Conservation (phyloP, 2,329 filamentous ascomycete species). For the Fusarium albidum region DNA sequence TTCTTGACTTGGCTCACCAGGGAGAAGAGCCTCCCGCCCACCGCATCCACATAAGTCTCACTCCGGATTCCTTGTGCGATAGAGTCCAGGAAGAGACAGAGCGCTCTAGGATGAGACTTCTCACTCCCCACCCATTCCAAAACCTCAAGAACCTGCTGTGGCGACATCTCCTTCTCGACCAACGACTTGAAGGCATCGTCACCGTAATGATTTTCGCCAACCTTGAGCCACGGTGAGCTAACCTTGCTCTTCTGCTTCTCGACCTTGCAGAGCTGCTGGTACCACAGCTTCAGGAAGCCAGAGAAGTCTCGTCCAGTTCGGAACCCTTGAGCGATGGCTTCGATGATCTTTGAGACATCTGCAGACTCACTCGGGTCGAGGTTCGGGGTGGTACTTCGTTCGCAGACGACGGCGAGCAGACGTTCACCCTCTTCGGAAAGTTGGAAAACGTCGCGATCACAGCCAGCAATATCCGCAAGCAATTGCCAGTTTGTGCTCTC, state of each 20-base stretch:
- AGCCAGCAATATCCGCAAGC: constrained; percentile 50
- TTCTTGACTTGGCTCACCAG: constrained; percentile 43
- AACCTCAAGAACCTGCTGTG: constrained; percentile 53
- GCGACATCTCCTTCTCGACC: constrained; percentile 54
- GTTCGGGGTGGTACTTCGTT: constrained; percentile 41
- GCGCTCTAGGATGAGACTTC: constrained; percentile 42
- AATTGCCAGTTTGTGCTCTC: constrained; percentile 53
- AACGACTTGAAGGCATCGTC: constrained; percentile 32
- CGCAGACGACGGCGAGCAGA: constrained; percentile 52
- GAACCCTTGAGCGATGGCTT: constrained; percentile 54
- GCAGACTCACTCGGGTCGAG: constrained; percentile 29
- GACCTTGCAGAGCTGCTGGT: constrained; percentile 49
- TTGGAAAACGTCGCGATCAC: constrained; percentile 59
- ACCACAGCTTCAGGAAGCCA: constrained; percentile 58
- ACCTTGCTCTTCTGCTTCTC: constrained; percentile 41
- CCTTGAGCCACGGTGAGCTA: constrained; percentile 46
- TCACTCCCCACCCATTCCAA: constrained; percentile 53
- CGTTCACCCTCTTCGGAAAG: constrained; percentile 48
- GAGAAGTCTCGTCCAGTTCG: constrained; percentile 54
- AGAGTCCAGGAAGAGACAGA: constrained; percentile 53
- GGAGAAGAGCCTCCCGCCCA: constrained; percentile 50
- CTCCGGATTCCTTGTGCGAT: constrained; percentile 52
- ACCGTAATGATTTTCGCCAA: constrained; percentile 31
- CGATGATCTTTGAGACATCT: constrained; percentile 48
- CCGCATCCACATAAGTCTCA: constrained; percentile 53